Evolutionary conservation across 1,284 basidiomycete genomes (phyloP), one percentile per base, ranked within the genome.

Genomic region (Irpex sp.): DNA sequence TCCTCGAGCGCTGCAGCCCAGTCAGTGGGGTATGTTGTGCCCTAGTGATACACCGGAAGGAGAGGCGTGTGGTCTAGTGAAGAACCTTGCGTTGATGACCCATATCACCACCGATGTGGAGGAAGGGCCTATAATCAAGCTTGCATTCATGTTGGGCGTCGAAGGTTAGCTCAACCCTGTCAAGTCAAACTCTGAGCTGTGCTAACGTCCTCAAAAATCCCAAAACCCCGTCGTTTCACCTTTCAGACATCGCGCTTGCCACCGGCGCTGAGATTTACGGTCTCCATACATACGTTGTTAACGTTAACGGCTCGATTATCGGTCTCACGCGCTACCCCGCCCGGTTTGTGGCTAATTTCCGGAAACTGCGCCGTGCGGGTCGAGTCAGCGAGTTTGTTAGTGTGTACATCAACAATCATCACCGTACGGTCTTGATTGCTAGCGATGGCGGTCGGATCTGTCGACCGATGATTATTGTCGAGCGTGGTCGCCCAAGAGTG

Each of bases 61-160:
- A 73, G 97, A 99, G 78, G 97, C 97, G 5, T 99, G 97, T 74
- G 97, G 97, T 59, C 80, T 99, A 63, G 98, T 99, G 57, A 99
- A 99, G 81, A 99, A 99, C 76, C 79, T 99, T 63, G 98, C 97
- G 1, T 83, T 99, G 50, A 99, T 99, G 96, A 99, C 98, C 2
- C 98, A 99, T 76, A 99, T 99, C 76, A 99, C 97, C 11, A 99
- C 98, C 26, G 97, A 99, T 75, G 95, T 97, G 17, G 95, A 97
- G 66, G 97, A 99, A 76, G 93, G 90, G 66, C 96, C 97, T 2
- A 93, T 99, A 65, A 88, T 94, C 69, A 85, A 89, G 65, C 81
- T 98, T 53, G 91, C 94, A 2, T 97, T 92, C 76, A 91, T 97
- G 86, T 86, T 99, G 33, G 98, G 97, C 36, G 92, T 97, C 19